phyloP scores from a whole-genome alignment of 169 alveolate species.

The Theileria luwenshuni region DNA sequence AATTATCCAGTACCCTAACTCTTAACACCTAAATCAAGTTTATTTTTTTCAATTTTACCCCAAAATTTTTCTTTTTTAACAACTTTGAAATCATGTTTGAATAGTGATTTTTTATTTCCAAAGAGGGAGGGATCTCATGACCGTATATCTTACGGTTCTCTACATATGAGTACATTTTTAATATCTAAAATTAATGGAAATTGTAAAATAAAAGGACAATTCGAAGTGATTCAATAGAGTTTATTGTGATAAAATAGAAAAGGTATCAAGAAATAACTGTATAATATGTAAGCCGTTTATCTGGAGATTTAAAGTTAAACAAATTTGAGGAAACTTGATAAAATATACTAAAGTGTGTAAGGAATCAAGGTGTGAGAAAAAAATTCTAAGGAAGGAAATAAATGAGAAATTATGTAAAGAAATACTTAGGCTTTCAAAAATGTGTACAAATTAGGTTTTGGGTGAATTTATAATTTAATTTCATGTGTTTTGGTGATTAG shows the following conservation, averaged over 20 bases:
- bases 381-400: neutral
- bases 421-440: neutral
- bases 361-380: slow-evolving; percentile 13
- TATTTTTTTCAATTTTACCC: slow-evolving; percentile 22
- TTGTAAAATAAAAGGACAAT: no score
- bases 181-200: no score
- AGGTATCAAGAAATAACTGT: neutral
- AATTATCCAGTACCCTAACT: slow-evolving; percentile 63
- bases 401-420: neutral
- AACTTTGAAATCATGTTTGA: neutral
- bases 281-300: no score
- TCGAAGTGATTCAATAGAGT: neutral
- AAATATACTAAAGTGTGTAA: neutral
- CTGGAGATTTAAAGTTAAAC: no score
- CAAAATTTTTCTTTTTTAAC: slow-evolving; percentile 32
- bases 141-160: slow-evolving; percentile 36
- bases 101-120: slow-evolving; percentile 17
- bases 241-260: neutral
- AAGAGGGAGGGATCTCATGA: slow-evolving; percentile 30
- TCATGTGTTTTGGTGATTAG: no score
- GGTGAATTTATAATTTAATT: no score
- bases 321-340: neutral
- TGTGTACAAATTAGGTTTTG: no score
- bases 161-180: slow-evolving; percentile 29
- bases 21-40: slow-evolving; percentile 49